Evolutionary conservation across 2,329 filamentous ascomycete genomes (phyloP).

Genomic region (Botryosphaeria dothidea): DNA sequence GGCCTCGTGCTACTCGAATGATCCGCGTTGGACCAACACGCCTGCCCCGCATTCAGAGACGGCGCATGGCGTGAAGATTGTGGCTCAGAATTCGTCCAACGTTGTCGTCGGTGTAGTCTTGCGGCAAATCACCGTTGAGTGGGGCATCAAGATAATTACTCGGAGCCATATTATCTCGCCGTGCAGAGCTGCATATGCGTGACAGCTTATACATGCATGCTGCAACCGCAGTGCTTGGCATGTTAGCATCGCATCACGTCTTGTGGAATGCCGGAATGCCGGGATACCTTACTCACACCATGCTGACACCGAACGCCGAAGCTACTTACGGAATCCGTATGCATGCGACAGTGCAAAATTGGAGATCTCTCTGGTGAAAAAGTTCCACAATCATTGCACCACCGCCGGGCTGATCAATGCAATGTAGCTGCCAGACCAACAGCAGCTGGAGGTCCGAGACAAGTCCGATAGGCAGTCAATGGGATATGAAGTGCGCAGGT

Average conservation of each 20-base stretch:
- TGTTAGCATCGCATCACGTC: background rate
- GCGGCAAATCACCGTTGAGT: background rate
- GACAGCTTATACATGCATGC: background rate
- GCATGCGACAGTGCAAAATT: no score
- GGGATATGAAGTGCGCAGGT: background rate
- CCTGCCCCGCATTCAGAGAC: background rate
- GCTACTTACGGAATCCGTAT: no score
- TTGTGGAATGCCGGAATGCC: no score
- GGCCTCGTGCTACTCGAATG: slow-evolving; percentile 4
- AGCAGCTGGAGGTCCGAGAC: no score
- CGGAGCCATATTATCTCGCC: background rate
- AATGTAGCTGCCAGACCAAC: no score
- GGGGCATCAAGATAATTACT: background rate
- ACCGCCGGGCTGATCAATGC: no score
- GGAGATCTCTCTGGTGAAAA: no score
- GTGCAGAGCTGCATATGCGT: no score
- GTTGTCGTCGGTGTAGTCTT: background rate
- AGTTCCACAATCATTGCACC: no score
- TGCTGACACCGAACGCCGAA: background rate
- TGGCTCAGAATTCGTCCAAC: background rate
- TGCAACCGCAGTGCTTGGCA: background rate
- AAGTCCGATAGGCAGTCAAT: no score
- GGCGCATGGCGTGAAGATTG: background rate
- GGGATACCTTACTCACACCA: background rate
- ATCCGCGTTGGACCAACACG: slow-evolving; percentile 2